Percentiles rank a stretch among this genome's conserved stretches.
These are phyloP conservation scores for Rhododendron molle DNA, from an alignment of 148 eudicot species.

Conservation along the genomic window DNA sequence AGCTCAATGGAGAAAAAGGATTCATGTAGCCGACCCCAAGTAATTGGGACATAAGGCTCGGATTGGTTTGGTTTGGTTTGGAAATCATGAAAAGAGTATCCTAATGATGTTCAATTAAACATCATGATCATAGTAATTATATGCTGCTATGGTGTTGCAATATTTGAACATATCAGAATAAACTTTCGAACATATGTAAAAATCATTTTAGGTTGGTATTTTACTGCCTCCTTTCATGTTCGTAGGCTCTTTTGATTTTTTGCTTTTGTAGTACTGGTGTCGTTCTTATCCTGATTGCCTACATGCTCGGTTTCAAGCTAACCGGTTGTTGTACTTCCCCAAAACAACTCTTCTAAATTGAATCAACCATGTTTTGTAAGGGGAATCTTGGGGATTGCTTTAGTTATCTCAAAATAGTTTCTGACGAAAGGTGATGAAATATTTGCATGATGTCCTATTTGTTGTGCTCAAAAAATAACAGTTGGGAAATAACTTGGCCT, in stretches of 20 bases:
- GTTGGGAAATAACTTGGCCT: not conserved
- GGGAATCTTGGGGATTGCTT: not conserved
- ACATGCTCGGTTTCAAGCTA: not conserved
- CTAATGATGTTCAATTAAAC: not conserved
- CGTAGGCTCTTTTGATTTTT: not conserved
- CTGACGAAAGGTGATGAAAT: not conserved
- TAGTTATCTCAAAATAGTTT: not conserved
- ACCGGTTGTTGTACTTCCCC: not conserved
- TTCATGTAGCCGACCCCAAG: no score
- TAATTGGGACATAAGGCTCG: no score
- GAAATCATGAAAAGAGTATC: not conserved
- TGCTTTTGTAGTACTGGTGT: no score
- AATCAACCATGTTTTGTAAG: not conserved
- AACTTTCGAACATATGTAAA: not conserved
- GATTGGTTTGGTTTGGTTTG: no score
- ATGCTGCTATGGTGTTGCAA: not conserved
- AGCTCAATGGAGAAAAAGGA: no score
- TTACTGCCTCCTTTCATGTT: not conserved
- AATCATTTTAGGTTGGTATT: not conserved
- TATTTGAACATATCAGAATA: not conserved
- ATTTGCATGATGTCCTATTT: not conserved
- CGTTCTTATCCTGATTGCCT: not conserved
- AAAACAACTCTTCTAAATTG: not conserved
- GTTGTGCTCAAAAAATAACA: not conserved
- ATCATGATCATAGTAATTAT: not conserved